A percentile compares a stretch with the other conserved stretches of the same genome.
Evolutionary conservation across 306 rosid genomes (phyloP).

Genomic region (Citrullus colocynthis): DNA sequence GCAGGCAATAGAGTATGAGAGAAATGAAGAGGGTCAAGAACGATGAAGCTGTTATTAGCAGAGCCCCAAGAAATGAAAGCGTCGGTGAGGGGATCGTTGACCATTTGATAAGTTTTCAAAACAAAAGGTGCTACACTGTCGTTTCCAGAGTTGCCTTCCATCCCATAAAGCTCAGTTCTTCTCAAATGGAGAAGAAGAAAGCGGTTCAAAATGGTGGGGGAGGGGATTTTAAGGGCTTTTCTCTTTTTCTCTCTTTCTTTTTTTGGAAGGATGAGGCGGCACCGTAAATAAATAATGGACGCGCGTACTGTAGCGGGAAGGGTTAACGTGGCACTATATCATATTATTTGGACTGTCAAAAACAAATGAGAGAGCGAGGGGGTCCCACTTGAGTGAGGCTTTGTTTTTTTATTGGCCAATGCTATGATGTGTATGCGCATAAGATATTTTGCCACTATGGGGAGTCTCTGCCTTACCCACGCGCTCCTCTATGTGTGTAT

Average conservation of each 20-base stretch:
- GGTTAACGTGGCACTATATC: conserved; percentile 30
- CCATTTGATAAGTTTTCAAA: conserved; percentile 77
- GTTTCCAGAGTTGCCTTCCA: conserved; percentile 24
- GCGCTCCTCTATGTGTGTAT: too few species aligned
- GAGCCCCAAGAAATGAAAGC: conserved; percentile 56
- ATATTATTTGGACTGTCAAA: neutral
- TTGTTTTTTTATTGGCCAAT: neutral
- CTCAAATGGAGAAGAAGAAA: neutral
- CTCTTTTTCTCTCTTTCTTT: neutral
- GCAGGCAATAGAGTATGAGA: conserved; percentile 59
- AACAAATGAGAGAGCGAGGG: neutral
- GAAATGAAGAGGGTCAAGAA: conserved; percentile 61
- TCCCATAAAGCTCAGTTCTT: conserved; percentile 11
- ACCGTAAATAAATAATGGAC: conserved; percentile 19
- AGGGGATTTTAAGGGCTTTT: neutral
- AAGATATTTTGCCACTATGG: neutral
- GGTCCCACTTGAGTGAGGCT: neutral
- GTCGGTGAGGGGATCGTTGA: conserved; percentile 67
- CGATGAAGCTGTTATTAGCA: conserved; percentile 78
- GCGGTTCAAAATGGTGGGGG: neutral
- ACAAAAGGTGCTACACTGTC: conserved; percentile 72
- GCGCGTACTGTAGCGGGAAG: conserved; percentile 10
- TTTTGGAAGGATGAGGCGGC: conserved; percentile 14
- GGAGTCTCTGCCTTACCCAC: too few species aligned
- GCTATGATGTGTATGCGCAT: neutral